Evolutionary conservation across 164 flowering plant genomes (phyloP).

Genomic region (Annona squamosa): DNA sequence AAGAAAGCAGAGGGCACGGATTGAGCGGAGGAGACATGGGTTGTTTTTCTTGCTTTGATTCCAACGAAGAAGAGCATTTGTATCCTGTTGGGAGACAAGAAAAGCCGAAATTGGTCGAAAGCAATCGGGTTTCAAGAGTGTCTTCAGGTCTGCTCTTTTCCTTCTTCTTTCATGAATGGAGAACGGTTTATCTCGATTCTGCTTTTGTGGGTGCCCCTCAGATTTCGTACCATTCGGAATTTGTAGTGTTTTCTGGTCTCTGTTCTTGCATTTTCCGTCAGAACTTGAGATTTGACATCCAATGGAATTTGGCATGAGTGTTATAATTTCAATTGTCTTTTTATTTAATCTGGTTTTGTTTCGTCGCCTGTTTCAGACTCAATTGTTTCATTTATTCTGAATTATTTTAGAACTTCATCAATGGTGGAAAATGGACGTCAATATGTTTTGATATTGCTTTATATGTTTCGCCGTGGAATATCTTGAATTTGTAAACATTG

Average conservation of each 20-base stretch:
- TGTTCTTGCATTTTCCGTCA: neutral
- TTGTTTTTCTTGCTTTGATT: slow-evolving; percentile 37
- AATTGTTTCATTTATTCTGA: no score
- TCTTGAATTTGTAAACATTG: no score
- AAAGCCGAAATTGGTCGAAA: slow-evolving; percentile 7
- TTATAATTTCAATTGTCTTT: neutral
- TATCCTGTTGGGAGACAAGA: slow-evolving; percentile 16
- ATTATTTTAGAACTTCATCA: no score
- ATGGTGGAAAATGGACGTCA: no score
- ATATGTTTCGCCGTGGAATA: no score
- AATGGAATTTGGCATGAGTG: neutral
- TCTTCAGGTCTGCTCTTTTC: slow-evolving; percentile 24
- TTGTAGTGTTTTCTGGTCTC: neutral
- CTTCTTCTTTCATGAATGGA: neutral
- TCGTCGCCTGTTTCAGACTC: no score
- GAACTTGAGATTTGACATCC: neutral
- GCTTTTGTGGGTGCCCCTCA: neutral
- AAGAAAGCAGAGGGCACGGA: neutral
- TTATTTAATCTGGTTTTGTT: neutral
- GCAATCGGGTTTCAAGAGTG: slow-evolving; percentile 18
- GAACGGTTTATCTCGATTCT: neutral
- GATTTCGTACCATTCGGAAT: neutral
- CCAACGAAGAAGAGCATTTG: slow-evolving; percentile 26
- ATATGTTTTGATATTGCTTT: no score
- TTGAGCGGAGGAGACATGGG: slow-evolving; percentile 26